phyloP scores from a whole-genome alignment of 176 grass and related monocot species.

The bread wheat (Triticum aestivum) region DNA sequence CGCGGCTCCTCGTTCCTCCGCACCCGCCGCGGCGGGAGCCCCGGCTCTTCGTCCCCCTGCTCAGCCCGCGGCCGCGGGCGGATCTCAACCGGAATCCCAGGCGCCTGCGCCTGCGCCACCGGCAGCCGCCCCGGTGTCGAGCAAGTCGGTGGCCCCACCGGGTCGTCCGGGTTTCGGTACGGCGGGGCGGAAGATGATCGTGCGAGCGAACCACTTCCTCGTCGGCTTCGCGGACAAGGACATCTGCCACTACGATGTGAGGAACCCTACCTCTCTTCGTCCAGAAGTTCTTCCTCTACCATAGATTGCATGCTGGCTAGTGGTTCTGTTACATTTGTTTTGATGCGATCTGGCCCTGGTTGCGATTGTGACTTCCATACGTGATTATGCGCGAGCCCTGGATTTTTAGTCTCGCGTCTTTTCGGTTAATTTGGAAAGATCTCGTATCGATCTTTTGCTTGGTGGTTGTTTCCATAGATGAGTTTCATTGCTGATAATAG shows the following conservation, averaged over 20 bases:
- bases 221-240: conserved; percentile 35
- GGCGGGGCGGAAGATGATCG: not conserved
- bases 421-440: not conserved
- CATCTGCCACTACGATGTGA: conserved; percentile 76
- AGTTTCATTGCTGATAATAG: not conserved
- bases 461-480: not conserved
- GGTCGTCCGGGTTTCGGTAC: conserved; percentile 37
- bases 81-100: not conserved
- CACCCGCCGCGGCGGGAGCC: not conserved
- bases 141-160: conserved; percentile 28
- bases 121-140: conserved; percentile 28
- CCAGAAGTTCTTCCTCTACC: not conserved
- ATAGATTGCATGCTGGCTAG: not conserved
- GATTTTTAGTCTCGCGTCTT: not conserved
- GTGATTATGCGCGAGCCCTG: not conserved
- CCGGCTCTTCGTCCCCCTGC: not conserved
- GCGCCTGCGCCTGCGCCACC: not conserved
- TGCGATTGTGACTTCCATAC: not conserved
- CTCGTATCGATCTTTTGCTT: not conserved
- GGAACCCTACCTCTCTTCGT: not conserved
- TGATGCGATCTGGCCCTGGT: not conserved
- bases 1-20: not conserved
- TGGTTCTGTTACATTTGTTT: not conserved
- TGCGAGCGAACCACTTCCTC: conserved; percentile 69
- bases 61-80: not conserved